Evolutionary conservation across 129 eudicot genomes (phyloP).

Genomic region (Calendula officinalis): DNA sequence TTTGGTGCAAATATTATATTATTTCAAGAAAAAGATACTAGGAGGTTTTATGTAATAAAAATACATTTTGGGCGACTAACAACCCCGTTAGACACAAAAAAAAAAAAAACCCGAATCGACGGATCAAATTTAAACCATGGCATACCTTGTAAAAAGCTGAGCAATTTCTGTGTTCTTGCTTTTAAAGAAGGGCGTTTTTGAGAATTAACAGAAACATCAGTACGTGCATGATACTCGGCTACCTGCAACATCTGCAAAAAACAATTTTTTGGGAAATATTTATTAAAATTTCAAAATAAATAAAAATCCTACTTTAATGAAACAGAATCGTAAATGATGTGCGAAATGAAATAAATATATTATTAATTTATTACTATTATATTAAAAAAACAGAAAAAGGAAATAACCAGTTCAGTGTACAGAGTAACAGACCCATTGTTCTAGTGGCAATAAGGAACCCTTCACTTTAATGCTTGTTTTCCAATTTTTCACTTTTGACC

Average conservation of each 20-base stretch:
- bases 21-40: too few relatives aligned
- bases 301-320: too few relatives aligned
- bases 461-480: conserved; percentile 75
- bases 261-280: conserved; percentile 1
- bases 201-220: conserved; percentile 72
- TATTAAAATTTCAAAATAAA: too few relatives aligned
- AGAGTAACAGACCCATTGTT: conserved; percentile 57
- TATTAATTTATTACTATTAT: neutral
- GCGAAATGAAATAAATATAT: too few relatives aligned
- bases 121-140: too few relatives aligned
- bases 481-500: conserved; percentile 88
- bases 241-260: conserved; percentile 81
- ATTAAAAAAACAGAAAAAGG: neutral
- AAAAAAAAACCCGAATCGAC: too few relatives aligned
- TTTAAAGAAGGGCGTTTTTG: conserved; percentile 84
- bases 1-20: too few relatives aligned
- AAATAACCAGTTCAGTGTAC: too few relatives aligned
- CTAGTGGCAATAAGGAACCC: conserved; percentile 54
- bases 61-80: too few relatives aligned
- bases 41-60: too few relatives aligned
- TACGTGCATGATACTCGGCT: conserved; percentile 84
- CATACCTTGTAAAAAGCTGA: conserved; percentile 74
- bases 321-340: too few relatives aligned
- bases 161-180: conserved; percentile 86
- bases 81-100: too few relatives aligned